Percentiles rank a stretch among this genome's conserved stretches.
Evolutionary conservation across 345 rosid species (phyloP).

Genomic region (Murraya koenigii): DNA sequence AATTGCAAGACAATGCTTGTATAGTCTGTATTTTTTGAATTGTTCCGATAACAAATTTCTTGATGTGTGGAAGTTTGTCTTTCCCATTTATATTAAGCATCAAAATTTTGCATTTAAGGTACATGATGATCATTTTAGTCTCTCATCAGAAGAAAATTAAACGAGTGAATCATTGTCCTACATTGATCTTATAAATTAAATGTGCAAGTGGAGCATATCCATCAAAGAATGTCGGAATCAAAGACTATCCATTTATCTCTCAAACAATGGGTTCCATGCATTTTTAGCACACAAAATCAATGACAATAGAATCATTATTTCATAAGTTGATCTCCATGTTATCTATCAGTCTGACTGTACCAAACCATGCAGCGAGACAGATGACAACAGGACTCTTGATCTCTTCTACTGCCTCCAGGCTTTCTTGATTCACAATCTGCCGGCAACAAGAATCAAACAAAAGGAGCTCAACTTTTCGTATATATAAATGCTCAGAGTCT

Average conservation of each 20-base stretch:
- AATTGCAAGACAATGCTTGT: conserved; percentile 25
- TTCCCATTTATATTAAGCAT: conserved; percentile 12
- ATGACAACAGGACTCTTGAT: conserved; percentile 57
- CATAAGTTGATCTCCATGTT: conserved; percentile 60
- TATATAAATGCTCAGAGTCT: not conserved
- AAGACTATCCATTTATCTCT: not conserved
- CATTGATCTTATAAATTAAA: not conserved
- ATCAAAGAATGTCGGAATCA: not conserved
- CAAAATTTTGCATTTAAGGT: not conserved
- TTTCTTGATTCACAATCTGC: conserved; percentile 73
- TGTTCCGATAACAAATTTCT: conserved; percentile 19
- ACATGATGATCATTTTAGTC: not conserved
- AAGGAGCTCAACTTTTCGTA: not conserved
- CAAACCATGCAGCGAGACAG: conserved; percentile 82
- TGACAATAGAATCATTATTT: not conserved
- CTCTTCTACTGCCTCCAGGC: conserved; percentile 54
- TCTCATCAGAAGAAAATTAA: too few relatives aligned
- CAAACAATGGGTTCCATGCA: not conserved
- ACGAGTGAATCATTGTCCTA: not conserved
- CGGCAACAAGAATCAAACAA: not conserved
- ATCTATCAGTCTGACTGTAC: conserved; percentile 78
- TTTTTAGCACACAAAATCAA: not conserved
- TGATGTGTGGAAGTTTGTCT: conserved; percentile 19
- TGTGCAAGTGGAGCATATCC: not conserved
- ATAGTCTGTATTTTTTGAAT: conserved; percentile 29